Conservation (phyloP, 2,329 filamentous ascomycete species). For the Herpotrichia juniperi region DNA sequence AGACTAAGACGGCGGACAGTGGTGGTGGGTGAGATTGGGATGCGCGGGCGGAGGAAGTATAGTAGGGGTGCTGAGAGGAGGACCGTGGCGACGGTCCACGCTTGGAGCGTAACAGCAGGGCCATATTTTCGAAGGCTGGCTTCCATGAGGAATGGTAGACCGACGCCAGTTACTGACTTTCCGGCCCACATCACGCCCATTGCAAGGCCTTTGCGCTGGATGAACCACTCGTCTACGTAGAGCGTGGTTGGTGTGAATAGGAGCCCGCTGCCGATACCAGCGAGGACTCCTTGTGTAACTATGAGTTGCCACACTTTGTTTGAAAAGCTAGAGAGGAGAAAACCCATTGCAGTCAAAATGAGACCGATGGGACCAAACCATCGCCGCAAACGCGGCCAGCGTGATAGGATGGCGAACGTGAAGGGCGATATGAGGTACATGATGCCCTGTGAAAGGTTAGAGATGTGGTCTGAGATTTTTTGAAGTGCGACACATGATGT, state of each 20-base stretch:
- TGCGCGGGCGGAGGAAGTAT: constrained; percentile 39
- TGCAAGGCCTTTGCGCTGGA: constrained; percentile 62
- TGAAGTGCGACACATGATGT: not conserved
- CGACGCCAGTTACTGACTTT: constrained; percentile 49
- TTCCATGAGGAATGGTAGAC: constrained; percentile 51
- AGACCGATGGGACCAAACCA: constrained; percentile 41
- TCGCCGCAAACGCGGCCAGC: constrained; percentile 39
- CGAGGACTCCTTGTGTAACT: constrained; percentile 66
- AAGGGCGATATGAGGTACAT: constrained; percentile 53
- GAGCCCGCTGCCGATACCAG: constrained; percentile 63
- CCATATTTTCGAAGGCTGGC: constrained; percentile 47
- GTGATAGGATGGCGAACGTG: constrained; percentile 42
- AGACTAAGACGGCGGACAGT: constrained; percentile 29
- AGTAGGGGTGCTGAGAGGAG: constrained; percentile 37
- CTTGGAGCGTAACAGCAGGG: constrained; percentile 47
- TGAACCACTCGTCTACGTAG: constrained; percentile 69
- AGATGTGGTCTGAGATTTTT: not conserved
- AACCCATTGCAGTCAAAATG: constrained; percentile 39
- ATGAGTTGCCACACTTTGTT: constrained; percentile 61
- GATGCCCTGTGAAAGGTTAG: constrained; percentile 57
- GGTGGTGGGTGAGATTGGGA: constrained; percentile 27
- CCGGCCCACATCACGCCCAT: constrained; percentile 67
- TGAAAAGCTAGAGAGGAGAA: constrained; percentile 57
- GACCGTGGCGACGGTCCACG: constrained; percentile 43
- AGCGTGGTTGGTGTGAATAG: constrained; percentile 63